Evolutionary conservation across 208 protist genomes (phyloP).

Genomic region (Leishmania tropica): DNA sequence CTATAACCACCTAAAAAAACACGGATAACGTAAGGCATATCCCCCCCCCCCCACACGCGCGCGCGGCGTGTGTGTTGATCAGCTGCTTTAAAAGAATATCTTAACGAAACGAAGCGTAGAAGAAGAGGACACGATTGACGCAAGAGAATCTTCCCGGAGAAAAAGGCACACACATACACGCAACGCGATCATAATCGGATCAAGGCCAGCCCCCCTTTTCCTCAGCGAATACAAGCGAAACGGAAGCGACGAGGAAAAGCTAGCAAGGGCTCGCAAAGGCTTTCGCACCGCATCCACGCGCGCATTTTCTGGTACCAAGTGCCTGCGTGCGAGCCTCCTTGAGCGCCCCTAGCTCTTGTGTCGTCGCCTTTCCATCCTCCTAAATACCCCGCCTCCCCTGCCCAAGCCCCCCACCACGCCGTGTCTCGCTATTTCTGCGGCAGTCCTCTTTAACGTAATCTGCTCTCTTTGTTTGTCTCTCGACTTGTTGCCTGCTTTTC

Average conservation of each 20-base stretch:
- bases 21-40: not conserved
- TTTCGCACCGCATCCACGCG: not conserved
- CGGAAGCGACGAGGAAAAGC: not conserved
- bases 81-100: not conserved
- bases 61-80: not conserved
- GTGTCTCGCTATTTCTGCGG: not conserved
- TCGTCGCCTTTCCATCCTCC: not conserved
- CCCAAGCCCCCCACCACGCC: not conserved
- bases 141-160: not conserved
- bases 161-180: not conserved
- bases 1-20: not conserved
- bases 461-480: not conserved
- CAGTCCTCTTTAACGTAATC: not conserved
- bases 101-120: not conserved
- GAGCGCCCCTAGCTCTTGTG: not conserved
- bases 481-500: not conserved
- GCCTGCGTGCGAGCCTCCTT: not conserved
- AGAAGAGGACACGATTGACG: not conserved
- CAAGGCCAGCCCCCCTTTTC: not conserved
- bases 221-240: not conserved
- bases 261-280: too few relatives aligned
- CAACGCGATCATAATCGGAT: not conserved
- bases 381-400: not conserved
- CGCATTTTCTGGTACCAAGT: not conserved
- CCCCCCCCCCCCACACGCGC: not conserved